phyloP scores from a whole-genome alignment of 179 eudicot species.

The Beta lomatogona region DNA sequence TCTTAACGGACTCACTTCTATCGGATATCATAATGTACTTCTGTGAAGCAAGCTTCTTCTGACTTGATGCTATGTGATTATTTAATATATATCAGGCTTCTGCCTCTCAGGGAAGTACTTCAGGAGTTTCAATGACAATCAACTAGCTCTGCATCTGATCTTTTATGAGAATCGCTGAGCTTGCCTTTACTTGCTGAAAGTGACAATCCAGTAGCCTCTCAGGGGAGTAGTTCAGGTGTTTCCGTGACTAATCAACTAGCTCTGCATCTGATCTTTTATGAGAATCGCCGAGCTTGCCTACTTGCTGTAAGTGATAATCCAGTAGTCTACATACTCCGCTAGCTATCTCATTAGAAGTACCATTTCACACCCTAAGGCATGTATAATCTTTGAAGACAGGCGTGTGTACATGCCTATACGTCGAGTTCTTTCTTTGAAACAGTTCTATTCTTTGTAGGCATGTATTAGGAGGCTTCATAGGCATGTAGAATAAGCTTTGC shows the following conservation, averaged over 20 bases:
- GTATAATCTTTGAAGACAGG: neutral
- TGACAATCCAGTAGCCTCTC: neutral
- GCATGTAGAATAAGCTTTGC: neutral
- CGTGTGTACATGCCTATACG: no score
- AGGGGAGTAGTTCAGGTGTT: neutral
- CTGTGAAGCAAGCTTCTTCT: neutral
- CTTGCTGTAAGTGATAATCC: neutral
- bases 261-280: neutral
- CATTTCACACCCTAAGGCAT: neutral
- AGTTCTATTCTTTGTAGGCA: neutral
- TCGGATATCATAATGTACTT: neutral
- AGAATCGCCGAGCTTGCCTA: neutral
- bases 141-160: neutral
- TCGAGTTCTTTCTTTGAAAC: neutral
- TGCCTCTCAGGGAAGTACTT: neutral
- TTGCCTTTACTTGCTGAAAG: neutral
- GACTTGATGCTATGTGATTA: neutral
- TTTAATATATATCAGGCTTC: neutral
- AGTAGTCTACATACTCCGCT: neutral
- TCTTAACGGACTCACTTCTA: neutral
- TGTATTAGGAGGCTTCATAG: neutral
- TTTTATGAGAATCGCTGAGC: neutral
- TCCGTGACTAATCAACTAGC: neutral
- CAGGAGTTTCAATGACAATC: neutral
- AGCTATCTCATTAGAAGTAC: neutral